phyloP scores from a whole-genome alignment of 148 eudicot species.

The Fagopyrum homotropicum region DNA sequence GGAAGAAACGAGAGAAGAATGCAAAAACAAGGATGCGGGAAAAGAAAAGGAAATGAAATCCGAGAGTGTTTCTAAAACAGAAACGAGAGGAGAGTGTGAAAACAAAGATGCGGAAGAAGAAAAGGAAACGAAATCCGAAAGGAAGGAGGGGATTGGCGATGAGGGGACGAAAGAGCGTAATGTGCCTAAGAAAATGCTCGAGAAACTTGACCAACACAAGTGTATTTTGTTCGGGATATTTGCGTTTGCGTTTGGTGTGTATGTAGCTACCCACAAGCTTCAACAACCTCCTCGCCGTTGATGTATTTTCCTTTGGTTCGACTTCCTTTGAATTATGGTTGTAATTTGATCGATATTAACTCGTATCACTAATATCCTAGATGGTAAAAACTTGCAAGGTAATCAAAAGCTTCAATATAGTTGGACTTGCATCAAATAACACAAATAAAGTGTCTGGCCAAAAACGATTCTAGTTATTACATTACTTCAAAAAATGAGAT shows the following conservation, averaged over 20 bases:
- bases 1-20: not conserved
- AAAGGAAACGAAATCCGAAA: slow-evolving; percentile 3
- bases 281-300: slow-evolving; percentile 16
- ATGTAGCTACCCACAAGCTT: slow-evolving; percentile 28
- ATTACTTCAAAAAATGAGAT: not conserved
- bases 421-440: not conserved
- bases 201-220: not conserved
- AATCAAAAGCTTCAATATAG: not conserved
- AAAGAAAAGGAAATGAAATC: not conserved
- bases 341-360: not conserved
- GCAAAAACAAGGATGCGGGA: not conserved
- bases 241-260: slow-evolving; percentile 56
- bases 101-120: not conserved
- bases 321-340: not conserved
- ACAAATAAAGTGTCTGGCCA: not conserved
- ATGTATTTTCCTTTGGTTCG: not conserved
- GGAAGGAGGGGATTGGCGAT: not conserved
- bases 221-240: slow-evolving; percentile 19
- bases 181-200: not conserved
- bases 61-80: not conserved
- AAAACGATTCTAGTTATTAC: not conserved
- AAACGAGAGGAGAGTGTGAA: not conserved
- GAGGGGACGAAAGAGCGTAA: not conserved
- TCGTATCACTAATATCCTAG: not conserved
- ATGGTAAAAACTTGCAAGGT: not conserved